Evolutionary conservation across 2,329 filamentous ascomycete species (phyloP).

Genomic region (Simplicillium aogashimaense): DNA sequence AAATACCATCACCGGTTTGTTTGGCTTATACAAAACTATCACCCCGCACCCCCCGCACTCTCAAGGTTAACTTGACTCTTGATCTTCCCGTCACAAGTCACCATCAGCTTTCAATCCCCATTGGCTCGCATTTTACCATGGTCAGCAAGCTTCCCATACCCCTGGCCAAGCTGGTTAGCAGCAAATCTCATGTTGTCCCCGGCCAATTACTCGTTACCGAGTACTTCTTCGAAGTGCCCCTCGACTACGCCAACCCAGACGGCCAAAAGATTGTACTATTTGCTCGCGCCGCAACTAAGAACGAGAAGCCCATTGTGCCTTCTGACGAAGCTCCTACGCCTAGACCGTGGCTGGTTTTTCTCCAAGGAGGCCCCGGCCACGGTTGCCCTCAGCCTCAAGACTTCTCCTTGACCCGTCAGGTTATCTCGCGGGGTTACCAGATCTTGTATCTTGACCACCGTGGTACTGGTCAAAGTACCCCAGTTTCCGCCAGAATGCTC

Average conservation of each 20-base stretch:
- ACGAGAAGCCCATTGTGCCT: slow-evolving; percentile 50
- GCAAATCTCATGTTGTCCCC: slow-evolving; percentile 31
- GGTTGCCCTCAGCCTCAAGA: slow-evolving; percentile 68
- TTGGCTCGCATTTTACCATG: neutral
- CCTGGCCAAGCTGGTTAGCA: slow-evolving; percentile 28
- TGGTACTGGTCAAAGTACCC: slow-evolving; percentile 76
- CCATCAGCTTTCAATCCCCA: no score
- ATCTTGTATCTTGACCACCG: slow-evolving; percentile 83
- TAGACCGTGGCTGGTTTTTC: slow-evolving; percentile 57
- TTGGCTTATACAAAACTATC: no score
- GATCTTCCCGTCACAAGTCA: no score
- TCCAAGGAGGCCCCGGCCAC: slow-evolving; percentile 81
- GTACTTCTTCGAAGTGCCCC: slow-evolving; percentile 77
- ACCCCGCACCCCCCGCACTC: no score
- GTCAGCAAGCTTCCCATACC: slow-evolving; percentile 16
- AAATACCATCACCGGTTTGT: no score
- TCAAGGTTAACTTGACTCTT: no score
- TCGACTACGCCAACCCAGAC: slow-evolving; percentile 59
- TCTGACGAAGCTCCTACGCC: slow-evolving; percentile 24
- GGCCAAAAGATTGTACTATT: slow-evolving; percentile 63
- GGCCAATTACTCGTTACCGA: slow-evolving; percentile 71
- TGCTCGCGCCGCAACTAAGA: slow-evolving; percentile 60
- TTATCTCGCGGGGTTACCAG: slow-evolving; percentile 76
- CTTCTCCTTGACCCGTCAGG: slow-evolving; percentile 56
- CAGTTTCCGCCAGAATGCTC: slow-evolving; percentile 66